A percentile compares a stretch with the other conserved stretches of the same genome.
Evolutionary conservation across 257 asterid genomes (phyloP).

Genomic region (Penstemon barbatus): DNA sequence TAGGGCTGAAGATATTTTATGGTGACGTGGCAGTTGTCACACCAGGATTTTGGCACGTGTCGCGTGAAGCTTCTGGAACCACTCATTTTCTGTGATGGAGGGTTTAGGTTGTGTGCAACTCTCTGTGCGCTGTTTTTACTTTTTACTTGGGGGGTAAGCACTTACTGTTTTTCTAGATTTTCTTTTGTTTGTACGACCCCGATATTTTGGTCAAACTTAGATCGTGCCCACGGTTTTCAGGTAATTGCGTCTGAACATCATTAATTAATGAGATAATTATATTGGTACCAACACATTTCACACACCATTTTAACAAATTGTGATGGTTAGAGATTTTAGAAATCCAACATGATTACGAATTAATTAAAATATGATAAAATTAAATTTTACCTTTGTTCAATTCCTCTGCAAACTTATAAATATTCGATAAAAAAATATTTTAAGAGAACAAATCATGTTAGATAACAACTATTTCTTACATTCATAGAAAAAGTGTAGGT

Average conservation of each 20-base stretch:
- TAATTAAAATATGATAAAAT: too few species aligned
- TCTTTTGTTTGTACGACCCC: conserved; percentile 7
- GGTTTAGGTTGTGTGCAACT: conserved; percentile 26
- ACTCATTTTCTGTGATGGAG: conserved; percentile 20
- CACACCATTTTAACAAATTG: too few species aligned
- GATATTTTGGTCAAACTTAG: conserved; percentile 24
- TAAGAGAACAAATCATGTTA: too few species aligned
- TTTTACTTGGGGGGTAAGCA: conserved; percentile 44
- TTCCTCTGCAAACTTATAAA: too few species aligned
- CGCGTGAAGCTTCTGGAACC: conserved; percentile 42
- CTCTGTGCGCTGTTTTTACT: conserved; percentile 28
- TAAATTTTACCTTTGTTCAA: too few species aligned
- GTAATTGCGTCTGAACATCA: background rate
- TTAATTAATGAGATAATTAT: too few species aligned
- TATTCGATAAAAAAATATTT: too few species aligned
- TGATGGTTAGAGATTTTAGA: too few species aligned
- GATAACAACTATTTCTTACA: too few species aligned
- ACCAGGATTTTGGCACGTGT: conserved; percentile 40
- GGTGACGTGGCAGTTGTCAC: conserved; percentile 36
- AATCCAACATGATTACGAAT: too few species aligned
- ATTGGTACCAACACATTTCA: too few species aligned
- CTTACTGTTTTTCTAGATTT: background rate
- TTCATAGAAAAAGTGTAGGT: too few species aligned
- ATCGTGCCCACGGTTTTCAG: conserved; percentile 23
- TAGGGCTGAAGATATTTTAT: conserved; percentile 22